Percentiles rank a stretch among this genome's conserved stretches.
phyloP scores from a whole-genome alignment of 306 rosid genomes.

The Abrus pulchellus region DNA sequence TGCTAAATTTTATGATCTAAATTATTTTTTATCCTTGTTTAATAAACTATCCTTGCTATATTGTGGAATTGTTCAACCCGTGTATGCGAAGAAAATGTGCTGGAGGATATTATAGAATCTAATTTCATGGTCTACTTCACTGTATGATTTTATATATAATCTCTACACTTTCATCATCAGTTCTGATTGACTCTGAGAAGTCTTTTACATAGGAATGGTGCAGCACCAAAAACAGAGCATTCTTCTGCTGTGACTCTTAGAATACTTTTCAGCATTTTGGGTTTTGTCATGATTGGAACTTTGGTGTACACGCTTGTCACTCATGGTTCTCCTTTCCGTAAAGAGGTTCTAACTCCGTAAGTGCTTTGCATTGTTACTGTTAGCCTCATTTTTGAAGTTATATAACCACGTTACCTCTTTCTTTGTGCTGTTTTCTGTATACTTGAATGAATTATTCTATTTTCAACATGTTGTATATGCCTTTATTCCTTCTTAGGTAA shows the following conservation, averaged over 20 bases:
- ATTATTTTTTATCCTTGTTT: background rate
- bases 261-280: conserved; percentile 68
- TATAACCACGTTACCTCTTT: conserved; percentile 12
- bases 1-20: conserved; percentile 14
- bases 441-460: conserved; percentile 17
- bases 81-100: conserved; percentile 9
- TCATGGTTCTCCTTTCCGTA: conserved; percentile 82
- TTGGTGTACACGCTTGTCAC: conserved; percentile 74
- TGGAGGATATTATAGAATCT: conserved; percentile 17
- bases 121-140: conserved; percentile 31
- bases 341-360: conserved; percentile 87
- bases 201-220: conserved; percentile 54
- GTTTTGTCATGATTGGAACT: conserved; percentile 73
- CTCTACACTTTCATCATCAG: conserved; percentile 12
- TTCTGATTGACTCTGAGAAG: conserved; percentile 21
- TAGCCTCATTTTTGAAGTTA: conserved; percentile 14
- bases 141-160: conserved; percentile 30
- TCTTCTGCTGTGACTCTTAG: conserved; percentile 57
- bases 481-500: background rate
- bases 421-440: conserved; percentile 23
- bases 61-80: conserved; percentile 18
- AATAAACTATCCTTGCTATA: background rate
- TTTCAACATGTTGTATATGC: conserved; percentile 16
- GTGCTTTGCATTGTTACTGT: conserved; percentile 46
- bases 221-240: conserved; percentile 48